Percentiles rank a stretch among this genome's conserved stretches.
Conservation (phyloP, 257 asterid genomes). For the Penstemon newberryi region DNA sequence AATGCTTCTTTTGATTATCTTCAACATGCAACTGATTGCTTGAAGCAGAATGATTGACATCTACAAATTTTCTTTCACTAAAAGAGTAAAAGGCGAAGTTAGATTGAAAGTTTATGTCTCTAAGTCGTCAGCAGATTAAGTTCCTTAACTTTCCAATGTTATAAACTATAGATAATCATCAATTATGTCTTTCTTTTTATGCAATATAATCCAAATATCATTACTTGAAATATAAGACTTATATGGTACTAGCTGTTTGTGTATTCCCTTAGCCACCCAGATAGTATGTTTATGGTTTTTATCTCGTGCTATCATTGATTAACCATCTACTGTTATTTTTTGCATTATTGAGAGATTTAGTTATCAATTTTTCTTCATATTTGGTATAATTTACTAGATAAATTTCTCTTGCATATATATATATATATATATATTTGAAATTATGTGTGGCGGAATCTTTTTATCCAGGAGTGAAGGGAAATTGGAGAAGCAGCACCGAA, state of each 20-base stretch:
- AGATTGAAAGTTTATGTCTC: background rate
- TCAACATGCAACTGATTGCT: constrained; percentile 7
- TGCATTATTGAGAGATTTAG: background rate
- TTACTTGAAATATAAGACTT: background rate
- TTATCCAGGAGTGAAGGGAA: constrained; percentile 88
- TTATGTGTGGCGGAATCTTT: constrained; percentile 20
- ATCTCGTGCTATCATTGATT: background rate
- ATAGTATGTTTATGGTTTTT: constrained; percentile 1
- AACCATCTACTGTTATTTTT: background rate
- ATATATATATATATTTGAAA: background rate
- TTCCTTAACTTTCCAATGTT: background rate
- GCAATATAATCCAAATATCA: background rate
- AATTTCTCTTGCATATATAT: constrained; percentile 4
- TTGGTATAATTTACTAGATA: background rate
- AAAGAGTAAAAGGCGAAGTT: background rate
- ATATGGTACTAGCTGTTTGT: background rate
- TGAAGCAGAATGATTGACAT: background rate
- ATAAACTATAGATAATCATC: background rate
- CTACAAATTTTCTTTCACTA: background rate
- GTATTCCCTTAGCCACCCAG: constrained; percentile 4
- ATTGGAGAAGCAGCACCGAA: constrained; percentile 86
- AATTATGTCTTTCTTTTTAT: background rate
- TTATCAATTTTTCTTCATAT: background rate
- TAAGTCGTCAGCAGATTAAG: background rate
- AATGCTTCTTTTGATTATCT: background rate